Evolutionary conservation across 179 eudicot genomes (phyloP).

Genomic region (Spergularia azorica): DNA sequence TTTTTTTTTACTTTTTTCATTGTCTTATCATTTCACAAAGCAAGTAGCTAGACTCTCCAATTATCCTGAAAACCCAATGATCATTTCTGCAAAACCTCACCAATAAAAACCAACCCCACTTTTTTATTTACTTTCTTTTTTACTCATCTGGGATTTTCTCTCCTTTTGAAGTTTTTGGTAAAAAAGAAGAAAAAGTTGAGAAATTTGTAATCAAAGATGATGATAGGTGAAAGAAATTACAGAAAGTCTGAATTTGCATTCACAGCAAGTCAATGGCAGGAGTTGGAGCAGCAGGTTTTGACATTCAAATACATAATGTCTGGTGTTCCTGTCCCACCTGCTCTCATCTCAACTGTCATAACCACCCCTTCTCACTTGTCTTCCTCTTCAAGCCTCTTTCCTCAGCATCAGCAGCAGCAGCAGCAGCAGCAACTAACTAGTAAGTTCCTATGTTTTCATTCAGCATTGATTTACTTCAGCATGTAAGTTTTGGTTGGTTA

Average conservation of each 20-base stretch:
- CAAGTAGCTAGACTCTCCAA: not conserved
- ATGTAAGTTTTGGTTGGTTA: too few species aligned
- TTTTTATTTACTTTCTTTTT: not conserved
- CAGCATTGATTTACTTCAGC: too few species aligned
- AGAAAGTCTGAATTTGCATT: conserved; percentile 22
- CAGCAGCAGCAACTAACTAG: too few species aligned
- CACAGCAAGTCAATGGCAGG: conserved; percentile 50
- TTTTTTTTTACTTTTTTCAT: not conserved
- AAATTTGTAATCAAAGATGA: not conserved
- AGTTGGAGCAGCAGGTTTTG: conserved; percentile 45
- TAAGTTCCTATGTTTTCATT: not conserved
- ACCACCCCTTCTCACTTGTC: conserved; percentile 21
- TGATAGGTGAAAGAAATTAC: conserved; percentile 21
- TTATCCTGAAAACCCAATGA: not conserved
- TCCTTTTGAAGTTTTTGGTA: not conserved
- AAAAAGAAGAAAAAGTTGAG: not conserved
- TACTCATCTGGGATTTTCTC: not conserved
- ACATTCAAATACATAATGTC: conserved; percentile 45
- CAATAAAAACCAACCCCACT: not conserved
- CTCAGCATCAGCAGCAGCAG: conserved; percentile 24
- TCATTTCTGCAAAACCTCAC: conserved; percentile 9
- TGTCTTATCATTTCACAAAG: conserved; percentile 23
- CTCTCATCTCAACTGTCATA: conserved; percentile 40
- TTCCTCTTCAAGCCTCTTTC: conserved; percentile 28
- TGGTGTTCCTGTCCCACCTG: conserved; percentile 49